Conservation (phyloP, 805 yeast species). For the Candida manassasensis region DNA sequence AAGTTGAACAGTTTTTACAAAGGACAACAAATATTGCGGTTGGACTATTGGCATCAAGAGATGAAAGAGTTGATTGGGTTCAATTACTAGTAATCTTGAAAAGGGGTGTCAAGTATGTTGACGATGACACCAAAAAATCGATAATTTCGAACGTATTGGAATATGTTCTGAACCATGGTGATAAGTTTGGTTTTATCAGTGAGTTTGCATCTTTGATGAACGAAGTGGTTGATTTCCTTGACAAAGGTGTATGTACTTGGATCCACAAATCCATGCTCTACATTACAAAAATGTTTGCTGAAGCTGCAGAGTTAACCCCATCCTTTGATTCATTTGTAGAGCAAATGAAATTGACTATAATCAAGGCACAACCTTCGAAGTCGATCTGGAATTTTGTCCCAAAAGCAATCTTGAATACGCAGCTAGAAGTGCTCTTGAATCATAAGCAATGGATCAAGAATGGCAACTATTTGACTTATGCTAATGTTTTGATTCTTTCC, state of each 20-base stretch:
- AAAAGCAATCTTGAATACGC: slow-evolving; percentile 49
- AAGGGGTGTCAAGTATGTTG: neutral
- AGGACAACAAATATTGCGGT: slow-evolving; percentile 6
- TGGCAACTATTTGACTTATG: slow-evolving; percentile 42
- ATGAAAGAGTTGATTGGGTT: slow-evolving; percentile 10
- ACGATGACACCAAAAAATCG: slow-evolving; percentile 8
- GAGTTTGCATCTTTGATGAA: slow-evolving; percentile 25
- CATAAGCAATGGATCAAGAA: slow-evolving; percentile 42
- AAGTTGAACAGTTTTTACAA: slow-evolving; percentile 6
- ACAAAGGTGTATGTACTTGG: slow-evolving; percentile 41
- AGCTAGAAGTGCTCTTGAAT: slow-evolving; percentile 56
- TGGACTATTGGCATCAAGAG: slow-evolving; percentile 4
- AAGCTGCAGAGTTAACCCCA: slow-evolving; percentile 25
- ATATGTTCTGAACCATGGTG: slow-evolving; percentile 15
- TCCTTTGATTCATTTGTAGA: slow-evolving; percentile 29
- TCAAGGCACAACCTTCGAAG: slow-evolving; percentile 8
- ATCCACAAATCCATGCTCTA: slow-evolving; percentile 52
- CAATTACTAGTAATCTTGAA: slow-evolving; percentile 9
- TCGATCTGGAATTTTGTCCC: slow-evolving; percentile 32
- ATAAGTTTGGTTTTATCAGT: slow-evolving; percentile 24
- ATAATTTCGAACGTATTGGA: slow-evolving; percentile 19
- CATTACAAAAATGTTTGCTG: slow-evolving; percentile 62
- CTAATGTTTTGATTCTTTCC: slow-evolving; percentile 32
- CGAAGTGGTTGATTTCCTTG: slow-evolving; percentile 17
- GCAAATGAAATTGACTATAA: slow-evolving; percentile 14